These are phyloP conservation scores for Rhododendron vialii DNA, from an alignment of 148 eudicot species.

Conservation along the genomic window DNA sequence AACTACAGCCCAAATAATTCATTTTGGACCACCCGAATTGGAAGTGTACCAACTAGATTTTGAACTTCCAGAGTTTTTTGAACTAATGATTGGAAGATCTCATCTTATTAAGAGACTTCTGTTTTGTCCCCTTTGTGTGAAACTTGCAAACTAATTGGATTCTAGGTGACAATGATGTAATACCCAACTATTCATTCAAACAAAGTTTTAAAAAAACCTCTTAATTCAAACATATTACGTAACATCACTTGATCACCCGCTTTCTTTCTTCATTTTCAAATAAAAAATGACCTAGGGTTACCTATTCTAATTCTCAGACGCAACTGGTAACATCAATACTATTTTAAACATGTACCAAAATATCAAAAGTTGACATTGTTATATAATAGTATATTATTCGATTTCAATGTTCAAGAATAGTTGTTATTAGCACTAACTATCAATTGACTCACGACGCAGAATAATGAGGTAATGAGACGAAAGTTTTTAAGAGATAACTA, in stretches of 20 bases:
- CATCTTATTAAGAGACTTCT: neutral
- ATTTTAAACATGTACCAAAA: neutral
- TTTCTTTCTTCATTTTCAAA: neutral
- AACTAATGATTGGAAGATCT: neutral
- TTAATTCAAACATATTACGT: neutral
- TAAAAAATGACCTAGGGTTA: neutral
- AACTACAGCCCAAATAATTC: neutral
- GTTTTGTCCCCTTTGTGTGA: neutral
- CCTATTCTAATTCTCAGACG: neutral
- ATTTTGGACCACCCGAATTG: neutral
- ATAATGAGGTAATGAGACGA: neutral
- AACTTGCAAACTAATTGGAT: neutral
- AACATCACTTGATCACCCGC: neutral
- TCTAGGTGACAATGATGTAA: neutral
- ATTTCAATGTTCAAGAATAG: neutral
- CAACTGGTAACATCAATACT: neutral
- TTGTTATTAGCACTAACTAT: neutral
- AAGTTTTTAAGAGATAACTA: neutral
- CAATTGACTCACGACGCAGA: neutral
- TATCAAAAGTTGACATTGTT: neutral
- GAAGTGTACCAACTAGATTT: neutral
- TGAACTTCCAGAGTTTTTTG: neutral
- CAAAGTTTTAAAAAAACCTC: neutral
- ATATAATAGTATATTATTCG: neutral
- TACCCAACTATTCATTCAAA: neutral